A percentile compares a stretch with the other conserved stretches of the same genome.
phyloP scores from a whole-genome alignment of 2,329 filamentous ascomycete genomes.

The Colletotrichum sp. region DNA sequence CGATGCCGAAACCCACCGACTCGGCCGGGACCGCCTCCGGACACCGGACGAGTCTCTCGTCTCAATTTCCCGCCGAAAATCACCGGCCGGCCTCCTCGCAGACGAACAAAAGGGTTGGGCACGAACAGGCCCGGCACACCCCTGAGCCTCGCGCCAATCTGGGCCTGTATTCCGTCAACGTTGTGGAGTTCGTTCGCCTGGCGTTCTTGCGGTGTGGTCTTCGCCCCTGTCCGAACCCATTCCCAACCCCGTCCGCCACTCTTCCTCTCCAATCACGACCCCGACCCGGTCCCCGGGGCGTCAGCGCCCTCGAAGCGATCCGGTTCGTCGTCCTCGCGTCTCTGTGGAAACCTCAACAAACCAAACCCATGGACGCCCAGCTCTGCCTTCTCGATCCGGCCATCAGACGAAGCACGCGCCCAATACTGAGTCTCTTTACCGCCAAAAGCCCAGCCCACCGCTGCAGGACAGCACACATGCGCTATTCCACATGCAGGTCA shows the following conservation, averaged over 20 bases:
- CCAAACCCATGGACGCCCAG: neutral
- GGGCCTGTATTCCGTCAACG: neutral
- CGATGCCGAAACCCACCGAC: neutral
- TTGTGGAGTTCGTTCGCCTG: neutral
- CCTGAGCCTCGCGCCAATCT: neutral
- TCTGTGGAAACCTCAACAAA: conserved; percentile 5
- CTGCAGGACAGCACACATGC: neutral
- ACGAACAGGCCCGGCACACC: neutral
- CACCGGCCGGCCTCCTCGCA: neutral
- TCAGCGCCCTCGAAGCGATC: neutral
- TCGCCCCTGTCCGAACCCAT: neutral
- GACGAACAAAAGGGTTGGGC: neutral
- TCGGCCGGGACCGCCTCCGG: neutral
- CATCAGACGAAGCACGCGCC: conserved; percentile 4
- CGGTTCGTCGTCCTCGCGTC: neutral
- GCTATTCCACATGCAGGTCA: neutral
- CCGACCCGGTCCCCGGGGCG: neutral
- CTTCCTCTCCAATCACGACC: conserved; percentile 1
- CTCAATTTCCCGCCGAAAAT: neutral
- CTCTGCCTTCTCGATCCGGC: neutral
- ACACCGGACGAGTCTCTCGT: neutral
- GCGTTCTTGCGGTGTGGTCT: conserved; percentile 15
- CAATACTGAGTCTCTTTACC: neutral
- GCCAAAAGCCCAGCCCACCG: conserved; percentile 5
- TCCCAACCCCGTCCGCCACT: neutral